Percentiles rank a stretch among this genome's conserved stretches.
Evolutionary conservation across 148 eudicot species (phyloP).

Genomic region (Pouteria glomerata): DNA sequence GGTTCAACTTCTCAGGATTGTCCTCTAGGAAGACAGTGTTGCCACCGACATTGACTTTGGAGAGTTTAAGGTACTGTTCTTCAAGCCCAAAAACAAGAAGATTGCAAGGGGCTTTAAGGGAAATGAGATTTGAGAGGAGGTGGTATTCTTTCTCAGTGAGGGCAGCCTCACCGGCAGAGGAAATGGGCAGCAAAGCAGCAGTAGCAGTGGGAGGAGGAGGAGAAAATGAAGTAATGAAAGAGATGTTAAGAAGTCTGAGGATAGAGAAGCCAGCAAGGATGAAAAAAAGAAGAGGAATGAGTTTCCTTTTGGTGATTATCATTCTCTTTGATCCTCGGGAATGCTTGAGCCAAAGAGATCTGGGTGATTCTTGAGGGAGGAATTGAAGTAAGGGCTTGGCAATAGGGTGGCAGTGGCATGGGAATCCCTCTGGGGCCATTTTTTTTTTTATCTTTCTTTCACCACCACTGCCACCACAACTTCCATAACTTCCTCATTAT

Average conservation of each 20-base stretch:
- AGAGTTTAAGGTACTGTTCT: conserved; percentile 40
- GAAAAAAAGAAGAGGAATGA: conserved; percentile 53
- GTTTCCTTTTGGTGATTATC: conserved; percentile 47
- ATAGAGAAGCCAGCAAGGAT: conserved; percentile 49
- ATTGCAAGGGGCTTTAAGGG: conserved; percentile 65
- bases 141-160: conserved; percentile 52
- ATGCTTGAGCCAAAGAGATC: too few relatives aligned
- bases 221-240: conserved; percentile 38
- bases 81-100: conserved; percentile 80
- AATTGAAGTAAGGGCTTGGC: conserved; percentile 9
- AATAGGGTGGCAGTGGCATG: conserved; percentile 18
- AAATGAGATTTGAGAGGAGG: conserved; percentile 48
- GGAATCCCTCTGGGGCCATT: conserved; percentile 64
- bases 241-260: conserved; percentile 56
- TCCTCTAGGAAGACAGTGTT: conserved; percentile 60
- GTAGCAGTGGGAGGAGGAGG: conserved; percentile 21
- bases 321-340: conserved; percentile 26
- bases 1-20: conserved; percentile 25
- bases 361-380: too few relatives aligned
- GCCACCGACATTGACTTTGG: conserved; percentile 55
- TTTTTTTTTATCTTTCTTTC: too few relatives aligned
- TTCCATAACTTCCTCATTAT: not conserved
- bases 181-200: not conserved
- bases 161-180: conserved; percentile 1
- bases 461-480: not conserved